Evolutionary conservation across 805 yeast genomes (phyloP).

Genomic region (Metschnikowia vanudenii): DNA sequence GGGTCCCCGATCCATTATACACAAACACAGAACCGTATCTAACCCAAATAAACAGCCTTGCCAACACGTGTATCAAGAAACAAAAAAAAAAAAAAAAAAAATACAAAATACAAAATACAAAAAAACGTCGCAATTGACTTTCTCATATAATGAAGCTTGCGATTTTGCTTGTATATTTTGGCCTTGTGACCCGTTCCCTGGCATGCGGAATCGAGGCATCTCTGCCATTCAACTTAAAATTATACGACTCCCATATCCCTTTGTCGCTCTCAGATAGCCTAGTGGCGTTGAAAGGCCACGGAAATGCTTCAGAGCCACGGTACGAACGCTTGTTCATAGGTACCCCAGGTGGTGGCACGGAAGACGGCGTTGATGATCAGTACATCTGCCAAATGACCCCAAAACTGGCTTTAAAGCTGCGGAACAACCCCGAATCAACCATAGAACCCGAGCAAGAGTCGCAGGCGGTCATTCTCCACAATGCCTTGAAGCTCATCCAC

Average conservation of each 20-base stretch:
- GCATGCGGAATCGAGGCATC: neutral
- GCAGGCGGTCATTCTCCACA: slow-evolving; percentile 11
- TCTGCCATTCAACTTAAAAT: slow-evolving; percentile 10
- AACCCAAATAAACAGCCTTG: too few relatives aligned
- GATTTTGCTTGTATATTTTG: neutral
- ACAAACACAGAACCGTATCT: too few relatives aligned
- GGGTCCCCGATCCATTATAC: too few relatives aligned
- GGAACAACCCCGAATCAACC: too few relatives aligned
- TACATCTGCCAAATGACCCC: slow-evolving; percentile 16
- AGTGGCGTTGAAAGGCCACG: neutral
- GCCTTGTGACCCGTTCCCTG: neutral
- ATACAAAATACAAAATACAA: too few relatives aligned
- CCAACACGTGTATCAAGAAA: too few relatives aligned
- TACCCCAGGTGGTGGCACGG: neutral
- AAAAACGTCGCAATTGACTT: too few relatives aligned
- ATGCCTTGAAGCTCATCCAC: slow-evolving; percentile 14
- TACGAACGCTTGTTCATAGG: slow-evolving; percentile 7
- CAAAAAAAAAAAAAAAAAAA: too few relatives aligned
- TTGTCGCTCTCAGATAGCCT: neutral
- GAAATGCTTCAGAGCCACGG: neutral
- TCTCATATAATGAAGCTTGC: neutral
- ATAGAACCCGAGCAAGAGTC: slow-evolving; percentile 3
- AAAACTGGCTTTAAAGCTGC: neutral
- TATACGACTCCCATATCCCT: neutral
- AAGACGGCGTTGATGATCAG: slow-evolving; percentile 1